Base-by-base conservation (phyloP, 2,329 filamentous ascomycete species). In the Blastomyces gilchristii region DNA sequence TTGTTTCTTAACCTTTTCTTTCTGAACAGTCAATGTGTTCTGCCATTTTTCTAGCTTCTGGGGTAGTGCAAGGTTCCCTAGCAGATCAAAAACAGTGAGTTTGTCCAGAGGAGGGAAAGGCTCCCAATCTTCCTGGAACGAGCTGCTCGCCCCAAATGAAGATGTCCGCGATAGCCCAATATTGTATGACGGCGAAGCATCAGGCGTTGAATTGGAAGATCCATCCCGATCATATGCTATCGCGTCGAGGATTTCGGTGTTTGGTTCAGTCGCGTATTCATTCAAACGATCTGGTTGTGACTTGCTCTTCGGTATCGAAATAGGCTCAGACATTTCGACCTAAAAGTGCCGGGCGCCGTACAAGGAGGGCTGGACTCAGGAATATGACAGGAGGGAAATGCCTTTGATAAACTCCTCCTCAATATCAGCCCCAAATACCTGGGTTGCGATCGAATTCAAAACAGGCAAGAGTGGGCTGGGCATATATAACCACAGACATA, bases 31-130 rank as follows among this genome's bases (percentile, higher is more conserved):
- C 64, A 97, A 82, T 47, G 89, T 88, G 69, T 85, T 88, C 71
- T 97, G 92, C 67, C 97, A 82, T 78, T 89, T 94, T 76, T 97
- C 94, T 25, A 99, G 83, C 69, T 93, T 89, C 71, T 96, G 89
- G 0, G 91, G 88, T 41, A 99, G 81, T 6, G 92, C 90, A 67
- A 99, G 77, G 73, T 97, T 97, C 77, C 97, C 93, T 68, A 99
- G 84, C 58, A 99, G 82, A 72, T 99, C 94, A 70, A 99, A 91
- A 63, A 97, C 85, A 49, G 89, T 92, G 62, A 99, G 81, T 60
- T 91, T 89, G 74, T 99, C 94, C 31, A 97, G 80, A 0, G 93
- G 92, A 11, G 92, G 90, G 66, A 95, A 89, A 28, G 85, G 81
- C 66, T 96, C 91, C 84, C 90, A 94, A 72, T 93, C 91, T 69